Base-by-base conservation (phyloP, 2,329 filamentous ascomycete genomes). In the Lasiodiplodia hormozganensis region DNA sequence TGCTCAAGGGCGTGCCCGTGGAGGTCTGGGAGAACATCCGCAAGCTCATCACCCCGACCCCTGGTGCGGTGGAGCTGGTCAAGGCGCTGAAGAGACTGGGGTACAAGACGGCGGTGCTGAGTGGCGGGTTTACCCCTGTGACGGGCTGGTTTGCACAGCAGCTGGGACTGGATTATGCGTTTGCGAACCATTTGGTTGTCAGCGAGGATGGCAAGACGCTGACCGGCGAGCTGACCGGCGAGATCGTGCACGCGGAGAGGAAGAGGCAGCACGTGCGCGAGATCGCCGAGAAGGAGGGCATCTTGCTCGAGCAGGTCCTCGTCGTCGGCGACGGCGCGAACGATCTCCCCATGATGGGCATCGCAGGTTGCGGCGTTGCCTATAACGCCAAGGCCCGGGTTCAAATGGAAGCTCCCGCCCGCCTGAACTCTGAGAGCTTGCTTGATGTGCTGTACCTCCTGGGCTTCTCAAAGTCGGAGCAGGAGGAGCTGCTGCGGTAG, bases 61-160 rank as follows among this genome's bases (percentile, higher is more conserved):
- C 89, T 12, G 96, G 96, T 7, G 94, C 93, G 1, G 86, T 85
- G 21, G 88, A 92, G 71, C 84, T 98, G 21, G 86, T 97, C 71
- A 86, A 81, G 70, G 91, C 90, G 0, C 82, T 99, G 64, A 94
- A 92, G 80, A 85, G 86, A 25, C 82, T 97, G 5, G 95, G 95
- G 8, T 91, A 92, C 80, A 95, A 92, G 81, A 93, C 94, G 1
- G 96, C 94, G 0, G 95, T 99, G 5, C 82, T 97, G 38, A 97
- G 93, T 40, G 96, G 96, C 54, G 96, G 96, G 0, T 99, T 99
- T 81, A 88, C 92, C 71, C 94, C 95, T 0, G 82, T 98, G 71
- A 96, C 96, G 0, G 86, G 89, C 68, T 98, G 94, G 93, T 87
- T 98, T 43, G 94, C 92, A 18, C 84, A 84, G 51, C 85, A 93